A percentile compares a stretch with the other conserved stretches of the same genome.
These are phyloP conservation scores for Starmerella vitae DNA, from an alignment of 805 yeast species.

Conservation along the genomic window DNA sequence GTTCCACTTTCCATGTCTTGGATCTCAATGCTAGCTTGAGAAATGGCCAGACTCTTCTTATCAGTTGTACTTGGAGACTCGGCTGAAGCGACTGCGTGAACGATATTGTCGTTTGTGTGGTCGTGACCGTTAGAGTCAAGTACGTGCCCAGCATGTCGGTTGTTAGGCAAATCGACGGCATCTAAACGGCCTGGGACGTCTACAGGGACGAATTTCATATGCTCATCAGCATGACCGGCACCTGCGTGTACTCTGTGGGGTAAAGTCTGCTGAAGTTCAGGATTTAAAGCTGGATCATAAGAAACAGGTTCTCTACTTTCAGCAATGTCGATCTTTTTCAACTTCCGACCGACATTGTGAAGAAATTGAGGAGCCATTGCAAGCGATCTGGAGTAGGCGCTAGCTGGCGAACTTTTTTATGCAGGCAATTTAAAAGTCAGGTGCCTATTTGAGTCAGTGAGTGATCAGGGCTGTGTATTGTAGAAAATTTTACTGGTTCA, in stretches of 20 bases:
- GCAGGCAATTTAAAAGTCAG: too few relatives aligned
- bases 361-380: conserved; percentile 17
- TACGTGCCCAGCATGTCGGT: conserved; percentile 5
- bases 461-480: too few relatives aligned
- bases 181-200: conserved; percentile 16
- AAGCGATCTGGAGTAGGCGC: too few relatives aligned
- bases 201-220: conserved; percentile 16
- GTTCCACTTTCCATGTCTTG: conserved; percentile 23
- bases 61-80: not conserved
- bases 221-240: conserved; percentile 21
- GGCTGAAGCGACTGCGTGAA: too few relatives aligned
- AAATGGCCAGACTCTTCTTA: conserved; percentile 29
- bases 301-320: conserved; percentile 14
- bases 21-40: conserved; percentile 31
- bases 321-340: conserved; percentile 16
- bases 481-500: too few relatives aligned
- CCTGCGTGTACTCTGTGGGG: conserved; percentile 23
- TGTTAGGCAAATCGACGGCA: conserved; percentile 8
- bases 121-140: not conserved
- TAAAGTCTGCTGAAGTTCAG: conserved; percentile 25
- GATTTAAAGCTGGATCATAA: conserved; percentile 26
- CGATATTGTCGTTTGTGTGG: too few relatives aligned
- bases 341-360: conserved; percentile 7
- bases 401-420: too few relatives aligned
- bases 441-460: too few relatives aligned